Conservation (phyloP, 2,329 filamentous ascomycete genomes). For the Colletotrichum sp. region DNA sequence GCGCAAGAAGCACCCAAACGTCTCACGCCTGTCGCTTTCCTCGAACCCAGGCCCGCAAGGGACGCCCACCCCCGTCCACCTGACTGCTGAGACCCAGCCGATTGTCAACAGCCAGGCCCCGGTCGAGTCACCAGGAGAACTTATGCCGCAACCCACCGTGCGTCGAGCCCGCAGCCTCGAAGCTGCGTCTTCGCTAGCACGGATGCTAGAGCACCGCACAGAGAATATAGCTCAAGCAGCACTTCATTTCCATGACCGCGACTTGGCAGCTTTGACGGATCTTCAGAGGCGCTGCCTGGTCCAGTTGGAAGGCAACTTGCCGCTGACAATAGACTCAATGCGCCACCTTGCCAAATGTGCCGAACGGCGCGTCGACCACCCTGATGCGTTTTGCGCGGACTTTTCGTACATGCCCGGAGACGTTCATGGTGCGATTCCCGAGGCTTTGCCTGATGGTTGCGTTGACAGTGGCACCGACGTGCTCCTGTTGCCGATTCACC, state of each 20-base stretch:
- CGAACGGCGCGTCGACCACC: background rate
- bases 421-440: background rate
- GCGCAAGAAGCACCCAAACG: background rate
- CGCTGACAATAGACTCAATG: background rate
- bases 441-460: background rate
- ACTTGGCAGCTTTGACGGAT: background rate
- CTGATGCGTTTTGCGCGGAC: background rate
- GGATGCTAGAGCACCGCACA: background rate
- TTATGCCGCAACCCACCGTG: background rate
- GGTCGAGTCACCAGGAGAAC: background rate
- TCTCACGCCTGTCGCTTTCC: background rate
- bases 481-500: background rate
- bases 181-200: background rate
- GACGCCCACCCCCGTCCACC: background rate
- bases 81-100: background rate
- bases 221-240: background rate
- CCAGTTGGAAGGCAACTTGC: background rate
- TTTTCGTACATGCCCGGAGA: background rate
- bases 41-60: background rate
- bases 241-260: background rate
- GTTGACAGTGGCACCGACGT: background rate
- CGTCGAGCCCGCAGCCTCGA: background rate
- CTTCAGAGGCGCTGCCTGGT: background rate
- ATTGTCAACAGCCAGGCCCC: background rate
- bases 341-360: background rate